These are phyloP conservation scores for Fusarium poae DNA, from an alignment of 2,329 filamentous ascomycete species.

Conservation along the genomic window DNA sequence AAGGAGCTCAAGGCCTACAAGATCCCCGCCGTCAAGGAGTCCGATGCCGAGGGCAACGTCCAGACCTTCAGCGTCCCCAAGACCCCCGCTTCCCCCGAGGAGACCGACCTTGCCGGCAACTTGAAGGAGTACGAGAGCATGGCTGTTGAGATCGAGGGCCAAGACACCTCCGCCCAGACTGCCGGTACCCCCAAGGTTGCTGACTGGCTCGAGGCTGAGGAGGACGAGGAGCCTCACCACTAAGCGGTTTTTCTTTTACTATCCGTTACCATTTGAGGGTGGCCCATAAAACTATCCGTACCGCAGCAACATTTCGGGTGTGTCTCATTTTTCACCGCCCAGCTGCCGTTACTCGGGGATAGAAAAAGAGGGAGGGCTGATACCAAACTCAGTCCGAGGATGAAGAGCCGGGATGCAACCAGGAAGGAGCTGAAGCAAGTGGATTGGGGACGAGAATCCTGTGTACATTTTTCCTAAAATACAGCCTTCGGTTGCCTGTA, in stretches of 20 bases:
- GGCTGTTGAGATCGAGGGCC: conserved; percentile 93
- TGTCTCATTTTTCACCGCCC: conserved; percentile 23
- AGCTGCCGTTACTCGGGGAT: conserved; percentile 24
- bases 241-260: conserved; percentile 52
- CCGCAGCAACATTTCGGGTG: conserved; percentile 15
- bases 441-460: conserved; percentile 51
- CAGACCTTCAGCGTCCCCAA: conserved; percentile 86
- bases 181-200: conserved; percentile 69
- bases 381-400: conserved; percentile 15
- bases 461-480: conserved; percentile 57
- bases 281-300: conserved; percentile 23
- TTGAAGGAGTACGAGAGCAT: conserved; percentile 95
- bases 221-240: conserved; percentile 68
- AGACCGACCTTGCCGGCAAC: conserved; percentile 90
- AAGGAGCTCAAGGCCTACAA: conserved; percentile 97
- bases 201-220: conserved; percentile 88
- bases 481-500: conserved; percentile 51
- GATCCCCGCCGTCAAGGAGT: conserved; percentile 82
- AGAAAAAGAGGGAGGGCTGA: conserved; percentile 39
- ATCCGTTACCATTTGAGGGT: conserved; percentile 5
- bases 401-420: conserved; percentile 17
- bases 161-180: conserved; percentile 73
- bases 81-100: conserved; percentile 89
- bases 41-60: conserved; percentile 90
- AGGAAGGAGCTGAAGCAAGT: conserved; percentile 39